Base-by-base conservation (phyloP, 805 yeast genomes). In the Yarrowia sp. region DNA sequence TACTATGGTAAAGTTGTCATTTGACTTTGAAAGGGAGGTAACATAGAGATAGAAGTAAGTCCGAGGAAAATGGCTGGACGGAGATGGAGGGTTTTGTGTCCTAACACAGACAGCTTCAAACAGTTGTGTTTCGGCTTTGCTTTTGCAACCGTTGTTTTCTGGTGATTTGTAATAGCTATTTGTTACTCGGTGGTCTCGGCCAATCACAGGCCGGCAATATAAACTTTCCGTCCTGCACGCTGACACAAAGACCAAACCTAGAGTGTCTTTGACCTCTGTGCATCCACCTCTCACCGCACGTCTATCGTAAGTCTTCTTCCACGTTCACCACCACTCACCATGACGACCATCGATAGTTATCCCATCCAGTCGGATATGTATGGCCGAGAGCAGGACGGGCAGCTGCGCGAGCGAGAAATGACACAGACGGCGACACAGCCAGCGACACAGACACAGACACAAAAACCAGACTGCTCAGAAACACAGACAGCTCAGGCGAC, bases 271-370 rank as follows among this genome's bases (percentile, higher is more conserved):
- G 38, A 9, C n/a, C 2, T 39, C 15, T 1, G 61, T 3, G 38
- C 61, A 39, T 53, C 60, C 58, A 52, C 58, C 60, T 53, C 60
- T 53, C 60, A 53, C 58, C 58, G 58, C 43, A 53, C 60, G 43
- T 53, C 44, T 53, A 53, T 53, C 60, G 44, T 39, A 55, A 24
- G 46, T 55, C 46, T 40, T 55, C 61, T 55, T 55, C 40, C 43
- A 36, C 44, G 34, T 46, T 46, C 50, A 20, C 14, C 52, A 30
- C 10, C 39, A 10, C 15, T 13, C 56, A 53, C 10, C 46, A 55
- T 55, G 61, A 55, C 61, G 17, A 55, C 61, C 20, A 55, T 55
- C n/a, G 61, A 55, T 24, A 55, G 38, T 30, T 55, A 55, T 52
- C 58, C 58, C 34, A 5, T 19, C 6, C 42, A 36, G 40, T 30